These are phyloP conservation scores for Halenospora varia DNA, from an alignment of 495 filamentous ascomycete genomes.

Conservation along the genomic window DNA sequence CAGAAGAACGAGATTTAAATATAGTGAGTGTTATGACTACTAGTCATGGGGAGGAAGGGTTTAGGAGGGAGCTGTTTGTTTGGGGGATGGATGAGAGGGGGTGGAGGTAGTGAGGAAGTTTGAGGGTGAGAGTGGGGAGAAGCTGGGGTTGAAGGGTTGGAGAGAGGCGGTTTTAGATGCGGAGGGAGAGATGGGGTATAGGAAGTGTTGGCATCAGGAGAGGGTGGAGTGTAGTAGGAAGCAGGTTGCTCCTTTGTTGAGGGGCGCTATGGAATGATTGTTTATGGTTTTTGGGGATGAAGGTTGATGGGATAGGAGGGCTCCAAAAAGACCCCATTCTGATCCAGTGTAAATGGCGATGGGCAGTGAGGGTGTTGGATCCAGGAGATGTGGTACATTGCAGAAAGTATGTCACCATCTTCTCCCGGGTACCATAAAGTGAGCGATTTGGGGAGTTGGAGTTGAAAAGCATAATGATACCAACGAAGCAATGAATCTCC, in stretches of 20 bases:
- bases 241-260: slow-evolving; percentile 80
- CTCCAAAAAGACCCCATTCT: too few species aligned
- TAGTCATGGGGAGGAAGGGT: slow-evolving; percentile 44
- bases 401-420: too few species aligned
- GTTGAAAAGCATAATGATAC: too few species aligned
- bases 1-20: slow-evolving; percentile 52
- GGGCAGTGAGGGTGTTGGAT: too few species aligned
- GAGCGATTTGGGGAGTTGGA: too few species aligned
- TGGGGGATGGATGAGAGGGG: slow-evolving; percentile 48
- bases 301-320: neutral
- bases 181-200: slow-evolving; percentile 34
- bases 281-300: neutral
- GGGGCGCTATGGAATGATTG: slow-evolving; percentile 47
- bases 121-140: slow-evolving; percentile 35
- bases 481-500: too few species aligned
- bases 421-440: too few species aligned
- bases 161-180: slow-evolving; percentile 39
- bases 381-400: too few species aligned
- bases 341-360: too few species aligned
- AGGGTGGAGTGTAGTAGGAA: slow-evolving; percentile 73
- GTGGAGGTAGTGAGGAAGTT: slow-evolving; percentile 51
- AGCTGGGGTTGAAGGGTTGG: slow-evolving; percentile 57
- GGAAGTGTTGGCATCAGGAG: slow-evolving; percentile 63
- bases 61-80: slow-evolving; percentile 71
- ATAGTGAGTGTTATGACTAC: slow-evolving; percentile 77